These are phyloP conservation scores for Ampelocalamus luodianensis DNA, from an alignment of 176 grass and related monocot species.

Conservation along the genomic window DNA sequence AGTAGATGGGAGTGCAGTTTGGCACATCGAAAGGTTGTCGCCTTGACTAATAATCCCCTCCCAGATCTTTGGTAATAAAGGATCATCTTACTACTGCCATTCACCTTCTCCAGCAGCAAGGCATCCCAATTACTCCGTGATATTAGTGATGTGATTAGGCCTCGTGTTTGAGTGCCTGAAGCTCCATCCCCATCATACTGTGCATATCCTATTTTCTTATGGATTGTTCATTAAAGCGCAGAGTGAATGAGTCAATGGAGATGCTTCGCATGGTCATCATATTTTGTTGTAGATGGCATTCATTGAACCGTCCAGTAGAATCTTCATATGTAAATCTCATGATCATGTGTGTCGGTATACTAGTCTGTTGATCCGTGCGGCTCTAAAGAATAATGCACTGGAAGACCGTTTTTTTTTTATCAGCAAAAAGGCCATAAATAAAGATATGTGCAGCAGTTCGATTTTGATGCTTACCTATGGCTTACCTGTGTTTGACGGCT, in stretches of 20 bases:
- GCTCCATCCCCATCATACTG: background rate
- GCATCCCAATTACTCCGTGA: background rate
- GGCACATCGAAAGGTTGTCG: constrained; percentile 80
- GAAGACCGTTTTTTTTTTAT: too few relatives aligned
- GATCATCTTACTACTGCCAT: constrained; percentile 32
- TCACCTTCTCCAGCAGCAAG: constrained; percentile 50
- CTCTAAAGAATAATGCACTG: background rate
- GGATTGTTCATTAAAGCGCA: background rate
- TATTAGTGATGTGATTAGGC: constrained; percentile 44
- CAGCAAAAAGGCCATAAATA: background rate
- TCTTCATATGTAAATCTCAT: constrained; percentile 16
- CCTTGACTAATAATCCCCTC: constrained; percentile 52
- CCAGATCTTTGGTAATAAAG: constrained; percentile 52
- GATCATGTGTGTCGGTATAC: background rate
- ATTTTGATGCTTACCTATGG: background rate
- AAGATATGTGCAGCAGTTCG: background rate
- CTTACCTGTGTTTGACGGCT: background rate
- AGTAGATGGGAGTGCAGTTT: constrained; percentile 53
- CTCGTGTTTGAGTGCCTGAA: constrained; percentile 52
- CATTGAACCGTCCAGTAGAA: background rate
- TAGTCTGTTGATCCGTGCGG: too few relatives aligned
- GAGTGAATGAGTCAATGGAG: background rate
- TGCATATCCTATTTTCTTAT: background rate
- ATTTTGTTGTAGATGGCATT: constrained; percentile 19
- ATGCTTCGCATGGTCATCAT: background rate